A percentile compares a stretch with the other conserved stretches of the same genome.
These are phyloP conservation scores for Tetradesmus lagerheimii DNA, from an alignment of 139 green algal species.

Conservation along the genomic window DNA sequence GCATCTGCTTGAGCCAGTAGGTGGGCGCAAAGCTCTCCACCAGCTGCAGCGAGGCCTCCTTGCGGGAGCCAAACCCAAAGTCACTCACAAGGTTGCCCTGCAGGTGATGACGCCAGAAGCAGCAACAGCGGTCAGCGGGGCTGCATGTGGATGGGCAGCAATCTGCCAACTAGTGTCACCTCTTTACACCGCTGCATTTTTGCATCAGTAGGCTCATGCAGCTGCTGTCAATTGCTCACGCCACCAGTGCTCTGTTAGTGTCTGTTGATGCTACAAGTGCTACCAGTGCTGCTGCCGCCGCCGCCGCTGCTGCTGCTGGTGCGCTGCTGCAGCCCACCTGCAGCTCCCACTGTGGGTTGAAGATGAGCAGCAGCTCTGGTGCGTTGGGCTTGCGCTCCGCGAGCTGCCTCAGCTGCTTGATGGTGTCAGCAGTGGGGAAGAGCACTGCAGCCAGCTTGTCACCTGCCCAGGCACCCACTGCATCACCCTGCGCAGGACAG, in stretches of 20 bases:
- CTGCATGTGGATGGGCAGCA: too few relatives aligned
- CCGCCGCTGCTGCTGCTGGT: neutral
- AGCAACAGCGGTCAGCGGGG: neutral
- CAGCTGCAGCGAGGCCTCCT: constrained; percentile 59
- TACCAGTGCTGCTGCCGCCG: too few relatives aligned
- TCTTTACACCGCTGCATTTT: too few relatives aligned
- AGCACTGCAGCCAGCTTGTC: constrained; percentile 76
- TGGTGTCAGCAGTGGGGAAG: constrained; percentile 81
- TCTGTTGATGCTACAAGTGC: neutral
- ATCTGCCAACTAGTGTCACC: too few relatives aligned
- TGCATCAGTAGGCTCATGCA: neutral
- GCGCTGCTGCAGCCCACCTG: constrained; percentile 1
- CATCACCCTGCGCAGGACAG: constrained; percentile 73
- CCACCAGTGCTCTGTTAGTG: neutral
- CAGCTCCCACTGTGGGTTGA: constrained; percentile 75
- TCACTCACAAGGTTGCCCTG: constrained; percentile 52
- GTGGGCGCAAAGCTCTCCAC: constrained; percentile 71
- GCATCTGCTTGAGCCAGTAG: constrained; percentile 79
- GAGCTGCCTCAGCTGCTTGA: constrained; percentile 68
- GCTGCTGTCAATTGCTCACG: too few relatives aligned
- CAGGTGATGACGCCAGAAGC: neutral
- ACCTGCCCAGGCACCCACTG: constrained; percentile 79
- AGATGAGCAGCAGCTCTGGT: constrained; percentile 74
- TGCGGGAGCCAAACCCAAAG: constrained; percentile 75
- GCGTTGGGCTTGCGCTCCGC: constrained; percentile 46